Conservation (phyloP, 78 protist genomes). For the Speleostelium caveatum region DNA sequence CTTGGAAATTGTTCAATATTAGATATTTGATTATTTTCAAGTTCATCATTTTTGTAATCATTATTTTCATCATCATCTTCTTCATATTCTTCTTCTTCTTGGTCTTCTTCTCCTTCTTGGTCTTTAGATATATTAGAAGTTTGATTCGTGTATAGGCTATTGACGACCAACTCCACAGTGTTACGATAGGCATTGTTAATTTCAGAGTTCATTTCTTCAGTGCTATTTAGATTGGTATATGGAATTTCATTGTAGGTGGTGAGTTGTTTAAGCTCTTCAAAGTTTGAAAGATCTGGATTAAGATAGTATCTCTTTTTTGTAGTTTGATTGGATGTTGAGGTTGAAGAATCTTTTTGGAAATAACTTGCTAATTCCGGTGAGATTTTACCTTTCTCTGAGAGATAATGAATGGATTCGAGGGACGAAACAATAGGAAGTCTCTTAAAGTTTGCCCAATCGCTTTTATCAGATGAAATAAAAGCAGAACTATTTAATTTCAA, state of each 20-base stretch:
- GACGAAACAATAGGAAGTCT: slow-evolving; percentile 30
- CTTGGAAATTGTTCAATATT: no score
- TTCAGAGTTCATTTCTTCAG: not conserved
- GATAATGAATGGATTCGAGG: slow-evolving; percentile 2
- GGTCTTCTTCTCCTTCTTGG: not conserved
- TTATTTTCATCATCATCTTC: not conserved
- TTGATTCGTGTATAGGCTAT: not conserved
- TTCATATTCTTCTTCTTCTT: not conserved
- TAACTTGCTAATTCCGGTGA: slow-evolving; percentile 38
- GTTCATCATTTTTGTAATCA: no score
- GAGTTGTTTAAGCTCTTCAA: not conserved
- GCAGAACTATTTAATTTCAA: no score
- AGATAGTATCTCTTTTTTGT: not conserved
- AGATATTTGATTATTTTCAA: no score
- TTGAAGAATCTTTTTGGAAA: not conserved
- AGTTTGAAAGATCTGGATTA: slow-evolving; percentile 7
- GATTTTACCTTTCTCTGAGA: not conserved
- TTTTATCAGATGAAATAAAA: no score
- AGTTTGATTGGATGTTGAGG: not conserved
- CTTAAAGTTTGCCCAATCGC: no score
- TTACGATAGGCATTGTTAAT: not conserved
- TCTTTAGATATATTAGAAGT: not conserved
- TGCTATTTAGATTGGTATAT: not conserved
- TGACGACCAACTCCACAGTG: not conserved
- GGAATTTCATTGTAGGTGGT: slow-evolving; percentile 13